Percentiles rank a stretch among this genome's conserved stretches.
Conservation (phyloP, 768 basidiomycete genomes). For the Pisolithus orientalis region DNA sequence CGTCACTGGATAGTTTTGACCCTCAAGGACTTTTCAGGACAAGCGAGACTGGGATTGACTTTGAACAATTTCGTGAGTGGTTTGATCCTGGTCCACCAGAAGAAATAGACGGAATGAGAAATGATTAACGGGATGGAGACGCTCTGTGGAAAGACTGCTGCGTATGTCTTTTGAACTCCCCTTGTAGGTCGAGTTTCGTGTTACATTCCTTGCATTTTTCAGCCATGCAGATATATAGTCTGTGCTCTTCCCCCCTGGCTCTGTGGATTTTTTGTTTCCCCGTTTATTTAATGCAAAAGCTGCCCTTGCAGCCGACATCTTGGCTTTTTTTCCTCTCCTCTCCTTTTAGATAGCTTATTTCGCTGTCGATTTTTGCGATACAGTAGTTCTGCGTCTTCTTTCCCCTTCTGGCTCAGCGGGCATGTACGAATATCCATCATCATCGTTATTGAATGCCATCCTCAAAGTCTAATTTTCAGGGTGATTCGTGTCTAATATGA, state of each 20-base stretch:
- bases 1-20: constrained; percentile 35
- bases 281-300: constrained; percentile 26
- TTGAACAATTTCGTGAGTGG: constrained; percentile 73
- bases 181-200: constrained; percentile 5
- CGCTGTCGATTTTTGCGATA: constrained; percentile 7
- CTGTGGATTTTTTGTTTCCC: constrained; percentile 10
- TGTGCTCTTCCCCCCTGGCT: background rate
- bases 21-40: constrained; percentile 33
- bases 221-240: constrained; percentile 17
- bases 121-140: constrained; percentile 6
- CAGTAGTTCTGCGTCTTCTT: constrained; percentile 2
- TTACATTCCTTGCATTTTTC: constrained; percentile 10
- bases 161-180: constrained; percentile 2
- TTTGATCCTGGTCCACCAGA: constrained; percentile 37
- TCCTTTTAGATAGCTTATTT: constrained; percentile 9
- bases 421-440: constrained; percentile 17
- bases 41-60: constrained; percentile 47
- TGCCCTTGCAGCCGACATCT: constrained; percentile 14
- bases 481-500: background rate
- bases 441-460: background rate
- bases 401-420: constrained; percentile 2
- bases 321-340: background rate
- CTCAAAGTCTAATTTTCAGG: background rate
- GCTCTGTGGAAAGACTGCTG: background rate
- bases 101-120: constrained; percentile 3